Evolutionary conservation across 148 eudicot species (phyloP).

Genomic region (Camellia granthamiana): DNA sequence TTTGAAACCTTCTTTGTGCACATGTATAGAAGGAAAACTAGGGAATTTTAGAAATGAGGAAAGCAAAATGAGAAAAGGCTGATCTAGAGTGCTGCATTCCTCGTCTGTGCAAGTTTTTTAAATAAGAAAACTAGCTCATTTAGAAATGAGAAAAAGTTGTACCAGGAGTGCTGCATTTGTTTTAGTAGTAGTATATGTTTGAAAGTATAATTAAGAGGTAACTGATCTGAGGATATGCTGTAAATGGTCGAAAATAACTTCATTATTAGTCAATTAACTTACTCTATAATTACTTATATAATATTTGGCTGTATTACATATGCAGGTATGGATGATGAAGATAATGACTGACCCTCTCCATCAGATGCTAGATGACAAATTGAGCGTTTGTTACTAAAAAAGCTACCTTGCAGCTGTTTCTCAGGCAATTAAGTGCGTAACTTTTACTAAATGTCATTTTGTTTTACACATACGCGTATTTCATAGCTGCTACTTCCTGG

Average conservation of each 20-base stretch:
- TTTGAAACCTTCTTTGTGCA: too few relatives aligned
- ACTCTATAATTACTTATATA: neutral
- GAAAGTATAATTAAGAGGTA: neutral
- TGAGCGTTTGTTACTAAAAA: conserved; percentile 66
- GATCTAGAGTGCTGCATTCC: too few relatives aligned
- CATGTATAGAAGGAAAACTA: too few relatives aligned
- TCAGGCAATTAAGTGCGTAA: conserved; percentile 58
- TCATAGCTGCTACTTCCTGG: neutral
- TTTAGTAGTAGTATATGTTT: neutral
- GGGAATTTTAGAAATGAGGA: too few relatives aligned
- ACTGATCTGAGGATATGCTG: neutral
- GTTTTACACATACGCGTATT: neutral
- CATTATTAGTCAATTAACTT: neutral
- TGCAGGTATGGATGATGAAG: conserved; percentile 87
- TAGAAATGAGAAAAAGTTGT: too few relatives aligned
- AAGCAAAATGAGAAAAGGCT: too few relatives aligned
- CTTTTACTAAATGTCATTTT: neutral
- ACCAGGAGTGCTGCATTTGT: too few relatives aligned
- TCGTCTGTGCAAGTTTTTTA: too few relatives aligned
- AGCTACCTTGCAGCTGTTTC: conserved; percentile 64
- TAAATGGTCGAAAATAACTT: neutral
- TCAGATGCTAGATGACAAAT: conserved; percentile 77
- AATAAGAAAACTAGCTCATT: too few relatives aligned
- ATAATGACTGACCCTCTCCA: conserved; percentile 41
- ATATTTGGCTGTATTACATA: neutral